These are phyloP conservation scores for Mycena olivaceomarginata DNA, from an alignment of 768 basidiomycete species.

Conservation along the genomic window DNA sequence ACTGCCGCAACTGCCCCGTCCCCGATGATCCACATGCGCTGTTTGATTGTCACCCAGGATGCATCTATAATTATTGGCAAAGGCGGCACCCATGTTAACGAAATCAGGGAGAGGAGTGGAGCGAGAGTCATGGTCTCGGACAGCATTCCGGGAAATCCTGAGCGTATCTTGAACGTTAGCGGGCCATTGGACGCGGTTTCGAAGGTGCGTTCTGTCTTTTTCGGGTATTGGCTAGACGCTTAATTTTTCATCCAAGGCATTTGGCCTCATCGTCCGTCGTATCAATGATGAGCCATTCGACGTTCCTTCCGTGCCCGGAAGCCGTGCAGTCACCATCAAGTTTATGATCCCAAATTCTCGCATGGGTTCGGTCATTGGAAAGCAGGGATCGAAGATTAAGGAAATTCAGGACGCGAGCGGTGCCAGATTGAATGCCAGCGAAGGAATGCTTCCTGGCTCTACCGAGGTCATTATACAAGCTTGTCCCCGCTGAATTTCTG, in stretches of 20 bases:
- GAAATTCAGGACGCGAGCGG: slow-evolving; percentile 99
- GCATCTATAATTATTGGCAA: slow-evolving; percentile 99
- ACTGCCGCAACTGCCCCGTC: slow-evolving; percentile 74
- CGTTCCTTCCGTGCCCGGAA: slow-evolving; percentile 97
- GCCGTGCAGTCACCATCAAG: slow-evolving; percentile 98
- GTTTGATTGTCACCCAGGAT: slow-evolving; percentile 99
- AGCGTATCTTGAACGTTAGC: slow-evolving; percentile 97
- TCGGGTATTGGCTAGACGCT: slow-evolving; percentile 10
- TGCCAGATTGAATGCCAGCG: slow-evolving; percentile 96
- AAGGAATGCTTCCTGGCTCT: slow-evolving; percentile 99
- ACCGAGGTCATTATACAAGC: slow-evolving; percentile 84
- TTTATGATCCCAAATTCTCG: slow-evolving; percentile 99
- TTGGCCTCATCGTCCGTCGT: slow-evolving; percentile 97
- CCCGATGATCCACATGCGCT: slow-evolving; percentile 96
- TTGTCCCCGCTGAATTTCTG: slow-evolving; percentile 19
- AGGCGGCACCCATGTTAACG: slow-evolving; percentile 96
- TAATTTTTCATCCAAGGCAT: slow-evolving; percentile 78
- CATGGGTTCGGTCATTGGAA: slow-evolving; percentile 99
- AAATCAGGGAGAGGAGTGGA: slow-evolving; percentile 98
- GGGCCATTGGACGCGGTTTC: slow-evolving; percentile 99
- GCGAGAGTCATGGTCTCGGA: slow-evolving; percentile 98
- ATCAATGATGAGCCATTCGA: slow-evolving; percentile 99
- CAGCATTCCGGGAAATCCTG: slow-evolving; percentile 99
- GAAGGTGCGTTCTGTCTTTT: slow-evolving; percentile 76
- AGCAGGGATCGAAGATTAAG: slow-evolving; percentile 98